These are phyloP conservation scores for Gnomoniopsis sp. DNA, from an alignment of 2,329 filamentous ascomycete genomes.

Conservation along the genomic window DNA sequence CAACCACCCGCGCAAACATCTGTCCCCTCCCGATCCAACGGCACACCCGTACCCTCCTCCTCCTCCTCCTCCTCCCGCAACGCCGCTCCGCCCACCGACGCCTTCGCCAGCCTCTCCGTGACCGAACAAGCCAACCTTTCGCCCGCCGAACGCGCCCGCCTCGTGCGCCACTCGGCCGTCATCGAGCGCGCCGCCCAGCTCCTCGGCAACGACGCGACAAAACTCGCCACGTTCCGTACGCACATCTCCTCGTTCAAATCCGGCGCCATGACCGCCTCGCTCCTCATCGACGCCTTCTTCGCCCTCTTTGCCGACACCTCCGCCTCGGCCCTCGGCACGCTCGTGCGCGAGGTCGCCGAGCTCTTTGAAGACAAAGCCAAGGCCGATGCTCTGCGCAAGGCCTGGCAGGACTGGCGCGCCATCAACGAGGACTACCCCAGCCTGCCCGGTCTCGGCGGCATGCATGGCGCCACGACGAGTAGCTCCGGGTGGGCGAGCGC, in stretches of 20 bases:
- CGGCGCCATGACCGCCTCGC: constrained; percentile 64
- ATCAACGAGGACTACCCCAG: constrained; percentile 96
- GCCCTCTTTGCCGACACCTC: constrained; percentile 76
- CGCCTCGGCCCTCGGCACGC: constrained; percentile 76
- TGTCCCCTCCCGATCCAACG: constrained; percentile 11
- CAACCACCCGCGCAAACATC: constrained; percentile 42
- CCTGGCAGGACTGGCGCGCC: constrained; percentile 93
- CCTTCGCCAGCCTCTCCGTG: constrained; percentile 51
- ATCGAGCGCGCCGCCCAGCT: constrained; percentile 81
- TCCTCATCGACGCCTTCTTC: constrained; percentile 85
- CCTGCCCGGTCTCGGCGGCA: constrained; percentile 70
- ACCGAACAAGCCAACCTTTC: constrained; percentile 52
- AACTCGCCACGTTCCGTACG: constrained; percentile 73
- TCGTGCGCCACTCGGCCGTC: constrained; percentile 77
- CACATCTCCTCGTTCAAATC: constrained; percentile 77
- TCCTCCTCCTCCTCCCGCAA: constrained; percentile 14
- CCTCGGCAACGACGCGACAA: constrained; percentile 71
- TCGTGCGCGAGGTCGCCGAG: constrained; percentile 88
- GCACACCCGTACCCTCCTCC: constrained; percentile 9
- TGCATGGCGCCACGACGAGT: constrained; percentile 57
- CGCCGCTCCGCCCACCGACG: constrained; percentile 26
- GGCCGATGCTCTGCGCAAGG: constrained; percentile 68
- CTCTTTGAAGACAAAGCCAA: constrained; percentile 83
- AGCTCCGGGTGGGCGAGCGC: constrained; percentile 59
- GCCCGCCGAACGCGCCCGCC: constrained; percentile 76